phyloP scores from a whole-genome alignment of 176 grass and related monocot species.

The Microstegium vimineum region DNA sequence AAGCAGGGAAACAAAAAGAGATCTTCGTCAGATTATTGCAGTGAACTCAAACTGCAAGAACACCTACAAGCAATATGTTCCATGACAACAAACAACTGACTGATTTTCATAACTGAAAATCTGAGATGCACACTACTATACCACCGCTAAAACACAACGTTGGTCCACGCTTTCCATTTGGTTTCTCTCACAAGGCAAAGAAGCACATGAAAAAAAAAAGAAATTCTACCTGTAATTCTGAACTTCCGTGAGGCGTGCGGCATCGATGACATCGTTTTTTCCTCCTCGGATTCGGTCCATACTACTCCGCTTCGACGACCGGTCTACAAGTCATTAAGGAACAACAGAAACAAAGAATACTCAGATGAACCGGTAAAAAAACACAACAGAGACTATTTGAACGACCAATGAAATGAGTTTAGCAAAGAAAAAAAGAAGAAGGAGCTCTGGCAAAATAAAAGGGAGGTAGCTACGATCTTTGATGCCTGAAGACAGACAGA shows the following conservation, averaged over 20 bases:
- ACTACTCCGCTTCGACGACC: slow-evolving; percentile 23
- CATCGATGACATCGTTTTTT: slow-evolving; percentile 48
- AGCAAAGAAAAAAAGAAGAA: slow-evolving; percentile 28
- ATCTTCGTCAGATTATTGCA: neutral
- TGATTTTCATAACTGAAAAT: neutral
- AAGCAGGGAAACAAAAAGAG: neutral
- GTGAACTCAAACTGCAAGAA: neutral
- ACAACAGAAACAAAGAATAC: neutral
- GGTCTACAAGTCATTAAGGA: slow-evolving; percentile 7
- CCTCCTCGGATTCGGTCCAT: slow-evolving; percentile 22
- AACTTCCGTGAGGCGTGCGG: slow-evolving; percentile 53
- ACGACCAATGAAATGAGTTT: slow-evolving; percentile 11
- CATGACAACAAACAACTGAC: neutral
- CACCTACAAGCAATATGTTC: neutral
- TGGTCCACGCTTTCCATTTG: neutral
- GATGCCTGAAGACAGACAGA: slow-evolving; percentile 34
- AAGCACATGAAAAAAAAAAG: neutral
- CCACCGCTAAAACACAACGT: neutral
- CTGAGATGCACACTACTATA: neutral
- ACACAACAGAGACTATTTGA: neutral
- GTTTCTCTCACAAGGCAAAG: neutral
- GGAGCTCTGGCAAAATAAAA: slow-evolving; percentile 9
- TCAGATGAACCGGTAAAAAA: neutral
- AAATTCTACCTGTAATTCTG: slow-evolving; percentile 63
- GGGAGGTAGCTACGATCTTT: slow-evolving; percentile 37